Percentiles rank a stretch among this genome's conserved stretches.
Conservation (phyloP, 2,329 filamentous ascomycete species). For the Ascochyta viciae-villosae region DNA sequence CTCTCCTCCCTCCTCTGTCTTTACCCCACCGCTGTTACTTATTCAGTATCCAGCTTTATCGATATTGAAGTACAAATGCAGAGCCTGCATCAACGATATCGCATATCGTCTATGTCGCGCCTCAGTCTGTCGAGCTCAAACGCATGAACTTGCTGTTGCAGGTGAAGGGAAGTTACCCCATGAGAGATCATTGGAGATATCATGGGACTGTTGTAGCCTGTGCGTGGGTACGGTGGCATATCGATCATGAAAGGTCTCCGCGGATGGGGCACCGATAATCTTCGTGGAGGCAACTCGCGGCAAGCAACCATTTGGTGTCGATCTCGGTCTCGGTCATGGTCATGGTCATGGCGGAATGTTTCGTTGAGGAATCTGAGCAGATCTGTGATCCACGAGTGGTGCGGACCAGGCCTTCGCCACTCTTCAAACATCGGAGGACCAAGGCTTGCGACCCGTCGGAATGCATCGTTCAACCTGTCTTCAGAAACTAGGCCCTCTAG, state of each 20-base stretch:
- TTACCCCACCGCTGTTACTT: background rate
- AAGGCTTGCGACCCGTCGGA: background rate
- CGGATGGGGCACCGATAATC: background rate
- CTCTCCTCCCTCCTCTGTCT: background rate
- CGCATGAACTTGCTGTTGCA: background rate
- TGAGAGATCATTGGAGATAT: background rate
- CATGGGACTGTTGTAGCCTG: background rate
- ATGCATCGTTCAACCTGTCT: background rate
- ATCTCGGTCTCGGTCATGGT: background rate
- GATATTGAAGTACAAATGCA: too few species aligned
- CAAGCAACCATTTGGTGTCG: background rate
- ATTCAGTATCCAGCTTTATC: background rate
- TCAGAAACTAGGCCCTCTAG: background rate
- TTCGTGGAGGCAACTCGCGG: background rate
- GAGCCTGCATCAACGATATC: background rate
- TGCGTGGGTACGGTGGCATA: background rate
- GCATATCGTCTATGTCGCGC: background rate
- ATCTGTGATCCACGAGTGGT: background rate
- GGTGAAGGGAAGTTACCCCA: background rate
- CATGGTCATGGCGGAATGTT: background rate
- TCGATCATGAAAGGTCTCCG: background rate
- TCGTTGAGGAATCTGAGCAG: background rate
- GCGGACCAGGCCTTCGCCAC: background rate
- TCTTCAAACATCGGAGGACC: slow-evolving; percentile 8
- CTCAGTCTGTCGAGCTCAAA: background rate